Conservation (phyloP, 202 grass and related monocot species). For the Panicum hallii region DNA sequence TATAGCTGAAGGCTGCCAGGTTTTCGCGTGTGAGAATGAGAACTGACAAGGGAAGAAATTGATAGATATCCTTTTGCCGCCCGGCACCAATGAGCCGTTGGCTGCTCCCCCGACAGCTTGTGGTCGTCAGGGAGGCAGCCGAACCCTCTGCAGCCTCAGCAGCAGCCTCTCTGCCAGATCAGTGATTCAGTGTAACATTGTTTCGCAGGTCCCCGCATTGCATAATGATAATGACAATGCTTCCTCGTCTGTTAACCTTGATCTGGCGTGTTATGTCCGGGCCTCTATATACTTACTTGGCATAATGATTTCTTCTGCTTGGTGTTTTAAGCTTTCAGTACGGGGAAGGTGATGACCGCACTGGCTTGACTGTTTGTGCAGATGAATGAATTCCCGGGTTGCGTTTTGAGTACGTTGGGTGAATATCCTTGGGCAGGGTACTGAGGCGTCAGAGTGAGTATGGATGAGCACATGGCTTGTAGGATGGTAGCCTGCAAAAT, state of each 20-base stretch:
- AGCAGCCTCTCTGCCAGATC: background rate
- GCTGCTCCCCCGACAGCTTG: conserved; percentile 46
- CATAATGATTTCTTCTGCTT: background rate
- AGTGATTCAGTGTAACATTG: background rate
- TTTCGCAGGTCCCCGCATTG: background rate
- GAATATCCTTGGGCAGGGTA: conserved; percentile 31
- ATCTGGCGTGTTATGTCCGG: background rate
- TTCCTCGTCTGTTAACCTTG: background rate
- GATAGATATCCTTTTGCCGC: background rate
- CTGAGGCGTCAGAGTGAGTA: conserved; percentile 17
- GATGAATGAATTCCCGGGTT: background rate
- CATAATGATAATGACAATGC: background rate
- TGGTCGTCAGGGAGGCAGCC: background rate
- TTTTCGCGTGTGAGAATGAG: background rate
- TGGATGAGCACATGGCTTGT: conserved; percentile 41
- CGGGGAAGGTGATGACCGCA: background rate
- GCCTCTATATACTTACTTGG: background rate
- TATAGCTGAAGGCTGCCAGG: background rate
- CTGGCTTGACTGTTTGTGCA: background rate
- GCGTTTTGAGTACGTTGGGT: conserved; percentile 6
- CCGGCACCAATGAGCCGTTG: background rate
- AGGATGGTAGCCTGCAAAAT: background rate
- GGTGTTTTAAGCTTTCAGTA: background rate
- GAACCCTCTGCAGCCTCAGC: background rate
- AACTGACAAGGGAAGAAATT: no score